Evolutionary conservation across 768 basidiomycete genomes (phyloP), one percentile per base, ranked within the genome.

Genomic region (Pisolithus sp.): DNA sequence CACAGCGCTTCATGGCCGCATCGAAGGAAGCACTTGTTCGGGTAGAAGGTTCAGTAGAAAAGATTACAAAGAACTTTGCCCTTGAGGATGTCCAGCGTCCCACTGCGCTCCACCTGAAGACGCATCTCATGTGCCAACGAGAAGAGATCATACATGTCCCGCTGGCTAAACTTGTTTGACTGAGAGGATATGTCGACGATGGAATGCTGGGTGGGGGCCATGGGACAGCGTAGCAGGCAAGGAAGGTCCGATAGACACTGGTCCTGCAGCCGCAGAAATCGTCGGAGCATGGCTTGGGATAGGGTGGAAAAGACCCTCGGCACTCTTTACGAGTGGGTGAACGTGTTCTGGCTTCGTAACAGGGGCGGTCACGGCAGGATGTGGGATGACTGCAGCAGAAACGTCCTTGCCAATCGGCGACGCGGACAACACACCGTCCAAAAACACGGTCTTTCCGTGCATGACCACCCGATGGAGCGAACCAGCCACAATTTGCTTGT

Each of bases 1-100:
- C 96, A 61, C 93, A 93, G 46, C 96, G 83, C 68, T 96, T 95
- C 96, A 98, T 99, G 10, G 96, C 96, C 2, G 95, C 87, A 65
- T 99, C 95, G 62, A 99, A 99, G 8, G 95, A 97, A 4, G 88
- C 79, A 55, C 90, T 93, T 3, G 96, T 99, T 31, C 96, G 80
- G 3, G 96, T 99, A 3, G 93, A 96, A 1, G 95, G 90, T 67
- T 99, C 96, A n/a, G 67, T 93, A 99, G 77, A 99, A 99, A 36
- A 94, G 66, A 20, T 85, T 93, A 64, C 87, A 92, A 6, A 99
- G 78, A 1, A 99, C 85, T 54, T 86, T 89, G 36, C 95, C 95
- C 57, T 86, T 89, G 42, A 98, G 76, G 52, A 96, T 82, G 58
- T 98, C 93, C 51, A 97, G 75, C 1, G 80, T 78, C 2, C 93